phyloP scores from a whole-genome alignment of 75 land plant genomes.

The Ceratopteris richardii region DNA sequence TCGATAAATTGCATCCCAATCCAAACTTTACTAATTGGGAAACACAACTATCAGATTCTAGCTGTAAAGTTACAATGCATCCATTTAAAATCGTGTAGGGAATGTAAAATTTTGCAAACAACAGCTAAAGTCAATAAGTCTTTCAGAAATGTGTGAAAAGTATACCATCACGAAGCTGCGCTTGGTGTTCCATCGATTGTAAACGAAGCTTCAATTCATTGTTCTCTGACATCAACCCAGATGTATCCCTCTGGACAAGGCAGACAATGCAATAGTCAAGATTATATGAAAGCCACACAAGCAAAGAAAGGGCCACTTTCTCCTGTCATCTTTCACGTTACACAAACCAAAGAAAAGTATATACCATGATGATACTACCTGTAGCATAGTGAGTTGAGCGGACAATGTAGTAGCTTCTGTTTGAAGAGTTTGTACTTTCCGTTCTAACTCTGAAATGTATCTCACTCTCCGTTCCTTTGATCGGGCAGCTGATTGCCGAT shows the following conservation, averaged over 20 bases:
- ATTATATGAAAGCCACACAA: no score
- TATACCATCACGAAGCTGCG: slow-evolving; percentile 63
- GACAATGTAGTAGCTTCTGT: slow-evolving; percentile 61
- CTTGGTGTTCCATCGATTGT: slow-evolving; percentile 73
- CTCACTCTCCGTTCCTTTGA: slow-evolving; percentile 56
- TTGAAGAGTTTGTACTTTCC: slow-evolving; percentile 56
- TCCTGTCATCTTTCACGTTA: no score
- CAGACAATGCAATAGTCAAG: no score
- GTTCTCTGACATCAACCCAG: slow-evolving; percentile 58
- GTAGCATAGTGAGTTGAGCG: slow-evolving; percentile 45
- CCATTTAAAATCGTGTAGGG: no score
- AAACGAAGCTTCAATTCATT: slow-evolving; percentile 53
- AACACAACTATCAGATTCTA: no score
- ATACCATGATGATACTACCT: slow-evolving; percentile 17
- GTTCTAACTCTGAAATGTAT: slow-evolving; percentile 51
- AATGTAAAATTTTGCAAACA: no score
- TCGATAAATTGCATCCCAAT: no score
- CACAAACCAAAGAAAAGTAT: no score
- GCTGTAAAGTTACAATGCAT: no score
- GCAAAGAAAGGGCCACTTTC: no score
- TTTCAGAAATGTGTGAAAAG: background rate
- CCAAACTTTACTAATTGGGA: no score
- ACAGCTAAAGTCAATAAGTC: background rate
- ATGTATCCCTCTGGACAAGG: slow-evolving; percentile 47
- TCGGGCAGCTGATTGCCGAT: slow-evolving; percentile 56